Base-by-base conservation (phyloP, 257 asterid species). In the Verbascum thapsus region DNA sequence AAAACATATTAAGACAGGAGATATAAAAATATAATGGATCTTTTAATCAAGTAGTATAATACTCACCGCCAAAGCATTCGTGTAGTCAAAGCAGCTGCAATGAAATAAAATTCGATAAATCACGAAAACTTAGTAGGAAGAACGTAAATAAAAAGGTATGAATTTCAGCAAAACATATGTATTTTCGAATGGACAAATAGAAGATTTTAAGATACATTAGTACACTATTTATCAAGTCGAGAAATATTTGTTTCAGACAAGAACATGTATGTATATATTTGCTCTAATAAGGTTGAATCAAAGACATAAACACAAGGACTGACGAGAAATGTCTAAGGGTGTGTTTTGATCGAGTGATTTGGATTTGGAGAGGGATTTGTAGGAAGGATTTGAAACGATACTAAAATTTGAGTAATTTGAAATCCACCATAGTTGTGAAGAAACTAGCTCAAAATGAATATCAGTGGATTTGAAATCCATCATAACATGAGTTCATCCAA, bases 31-130 rank as follows among this genome's bases (percentile, higher is more conserved):
- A 47, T 8, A 17, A 9, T 53, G 39, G 41, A 52, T 26, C 53
- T 34, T 51, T 26, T 49, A 11, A 65, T 51, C 20, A 63, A 49
- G 73, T 19, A 72, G 77, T 47, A 64, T n/a, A 78, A 34, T 66
- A 79, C 96, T 85, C 79, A 89, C 97, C 86, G 97, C 97, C 58
- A 92, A 82, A 49, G 86, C 97, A 75, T 89, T 92, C 5, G 97
- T 89, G 88, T 92, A 92, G 87, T 92, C 99, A 68, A 92, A 92
- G 74, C 99, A 92, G 80, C 99, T 92, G 97, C 78, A 79, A 70
- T n/a, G 64, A 64, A 57, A 72, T 47, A 64, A 62, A 66, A 64
- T 18, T 52, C 12, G 22, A 58, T 41, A 59, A 15, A 69, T 66
- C 69, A 72, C 37, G 32, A 35, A 30, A 43, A 35, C 15, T 48